A percentile compares a stretch with the other conserved stretches of the same genome.
phyloP scores from a whole-genome alignment of 371 early-diverging fungal genomes.

The Mucor mucedo region DNA sequence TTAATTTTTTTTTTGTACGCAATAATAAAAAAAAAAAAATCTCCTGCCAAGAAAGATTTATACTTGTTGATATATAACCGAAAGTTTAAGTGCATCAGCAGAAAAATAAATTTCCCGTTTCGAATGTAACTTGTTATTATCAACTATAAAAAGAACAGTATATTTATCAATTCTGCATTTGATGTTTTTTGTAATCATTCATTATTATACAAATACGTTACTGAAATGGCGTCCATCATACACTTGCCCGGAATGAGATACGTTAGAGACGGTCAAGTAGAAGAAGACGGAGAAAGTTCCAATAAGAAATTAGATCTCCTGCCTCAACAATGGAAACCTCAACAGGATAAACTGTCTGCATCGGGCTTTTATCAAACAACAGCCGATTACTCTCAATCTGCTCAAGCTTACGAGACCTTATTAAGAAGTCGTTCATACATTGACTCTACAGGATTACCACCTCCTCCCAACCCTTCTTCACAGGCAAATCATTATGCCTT shows the following conservation, averaged over 20 bases:
- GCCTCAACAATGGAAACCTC: slow-evolving; percentile 24
- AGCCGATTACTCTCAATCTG: slow-evolving; percentile 20
- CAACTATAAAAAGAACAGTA: slow-evolving; percentile 14
- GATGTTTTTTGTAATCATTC: background rate
- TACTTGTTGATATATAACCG: slow-evolving; percentile 8
- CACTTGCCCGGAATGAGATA: slow-evolving; percentile 31
- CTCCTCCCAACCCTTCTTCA: slow-evolving; percentile 17
- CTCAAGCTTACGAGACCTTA: slow-evolving; percentile 14
- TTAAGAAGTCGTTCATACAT: slow-evolving; percentile 25
- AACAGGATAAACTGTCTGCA: background rate
- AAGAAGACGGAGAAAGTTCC: slow-evolving; percentile 1
- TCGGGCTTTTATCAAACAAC: slow-evolving; percentile 5
- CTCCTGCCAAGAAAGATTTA: slow-evolving; percentile 11
- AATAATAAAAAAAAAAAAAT: slow-evolving; percentile 10
- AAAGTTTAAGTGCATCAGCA: slow-evolving; percentile 20
- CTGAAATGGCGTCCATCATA: slow-evolving; percentile 19
- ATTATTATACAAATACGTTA: slow-evolving; percentile 5
- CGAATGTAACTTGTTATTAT: slow-evolving; percentile 28
- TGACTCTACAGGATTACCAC: slow-evolving; percentile 23
- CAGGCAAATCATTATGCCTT: slow-evolving; percentile 18
- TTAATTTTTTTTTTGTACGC: slow-evolving; percentile 4
- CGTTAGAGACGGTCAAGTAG: slow-evolving; percentile 26
- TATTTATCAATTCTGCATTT: background rate
- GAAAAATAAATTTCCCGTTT: slow-evolving; percentile 29
- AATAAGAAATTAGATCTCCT: slow-evolving; percentile 13